Conservation (phyloP, 148 eudicot genomes). For the Chenopodium quinoa region DNA sequence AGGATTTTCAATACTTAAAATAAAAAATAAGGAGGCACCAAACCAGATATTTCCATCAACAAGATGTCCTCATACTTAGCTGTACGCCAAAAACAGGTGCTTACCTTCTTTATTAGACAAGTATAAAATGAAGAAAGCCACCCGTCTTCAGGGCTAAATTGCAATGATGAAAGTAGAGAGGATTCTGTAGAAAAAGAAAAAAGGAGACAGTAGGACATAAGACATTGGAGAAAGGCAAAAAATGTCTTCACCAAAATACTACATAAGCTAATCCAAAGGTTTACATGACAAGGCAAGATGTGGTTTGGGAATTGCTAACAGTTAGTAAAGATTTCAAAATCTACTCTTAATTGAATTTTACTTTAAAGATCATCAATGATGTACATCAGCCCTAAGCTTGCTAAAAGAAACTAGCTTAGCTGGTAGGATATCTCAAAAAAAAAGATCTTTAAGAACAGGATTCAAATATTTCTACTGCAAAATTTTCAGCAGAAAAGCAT, state of each 20-base stretch:
- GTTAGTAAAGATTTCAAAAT: not conserved
- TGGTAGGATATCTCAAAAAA: not conserved
- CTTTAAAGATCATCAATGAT: not conserved
- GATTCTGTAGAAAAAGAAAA: slow-evolving; percentile 47
- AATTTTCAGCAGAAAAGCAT: no score
- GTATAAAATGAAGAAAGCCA: slow-evolving; percentile 92
- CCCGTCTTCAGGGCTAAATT: slow-evolving; percentile 73
- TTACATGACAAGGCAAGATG: not conserved
- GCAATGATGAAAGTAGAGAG: slow-evolving; percentile 62
- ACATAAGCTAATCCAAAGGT: not conserved
- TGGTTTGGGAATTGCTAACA: not conserved
- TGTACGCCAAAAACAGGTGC: slow-evolving; percentile 14
- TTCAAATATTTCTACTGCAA: not conserved
- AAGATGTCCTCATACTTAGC: not conserved
- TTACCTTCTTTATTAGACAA: slow-evolving; percentile 85
- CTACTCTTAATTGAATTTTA: not conserved
- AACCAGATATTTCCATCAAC: not conserved
- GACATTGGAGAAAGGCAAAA: not conserved
- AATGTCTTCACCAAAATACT: not conserved
- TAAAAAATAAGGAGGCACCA: not conserved
- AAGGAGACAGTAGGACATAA: slow-evolving; percentile 14
- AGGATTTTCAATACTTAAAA: no score
- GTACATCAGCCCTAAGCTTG: not conserved
- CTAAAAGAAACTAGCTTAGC: not conserved
- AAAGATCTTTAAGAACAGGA: not conserved